phyloP scores from a whole-genome alignment of 192 early-diverging fungal species.

The Chytriomyces sp. region DNA sequence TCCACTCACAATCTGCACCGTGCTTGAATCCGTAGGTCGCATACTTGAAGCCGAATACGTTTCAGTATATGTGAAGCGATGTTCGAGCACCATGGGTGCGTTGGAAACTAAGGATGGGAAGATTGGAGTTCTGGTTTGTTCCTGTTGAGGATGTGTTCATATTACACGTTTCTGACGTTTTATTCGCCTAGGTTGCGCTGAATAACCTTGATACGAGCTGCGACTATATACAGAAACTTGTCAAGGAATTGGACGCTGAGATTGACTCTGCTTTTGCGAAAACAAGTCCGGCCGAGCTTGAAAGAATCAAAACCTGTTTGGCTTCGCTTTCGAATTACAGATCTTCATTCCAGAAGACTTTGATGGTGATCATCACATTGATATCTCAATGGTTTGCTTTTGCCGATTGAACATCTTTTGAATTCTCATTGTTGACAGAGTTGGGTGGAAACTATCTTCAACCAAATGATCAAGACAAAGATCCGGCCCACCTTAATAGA shows the following conservation, averaged over 20 bases:
- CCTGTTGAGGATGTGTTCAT: background rate
- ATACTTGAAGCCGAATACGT: constrained; percentile 76
- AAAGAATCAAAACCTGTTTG: constrained; percentile 60
- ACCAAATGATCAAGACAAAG: constrained; percentile 77
- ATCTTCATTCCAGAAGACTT: constrained; percentile 67
- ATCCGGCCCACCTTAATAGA: constrained; percentile 76
- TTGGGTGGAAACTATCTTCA: constrained; percentile 84
- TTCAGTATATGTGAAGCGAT: constrained; percentile 62
- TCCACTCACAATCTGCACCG: constrained; percentile 68
- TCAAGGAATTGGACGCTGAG: constrained; percentile 66
- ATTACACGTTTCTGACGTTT: background rate
- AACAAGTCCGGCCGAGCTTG: constrained; percentile 42
- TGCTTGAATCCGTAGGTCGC: constrained; percentile 70
- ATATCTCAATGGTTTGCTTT: constrained; percentile 9
- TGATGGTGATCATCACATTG: constrained; percentile 57
- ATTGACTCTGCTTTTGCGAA: constrained; percentile 57
- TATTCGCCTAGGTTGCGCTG: constrained; percentile 64
- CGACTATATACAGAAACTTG: constrained; percentile 78
- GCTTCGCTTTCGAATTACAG: constrained; percentile 62
- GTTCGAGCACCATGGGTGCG: constrained; percentile 52
- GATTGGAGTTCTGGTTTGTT: constrained; percentile 67
- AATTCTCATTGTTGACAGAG: constrained; percentile 47
- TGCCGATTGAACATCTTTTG: constrained; percentile 16
- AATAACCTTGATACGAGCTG: constrained; percentile 89
- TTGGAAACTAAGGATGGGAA: constrained; percentile 62